Conservation (phyloP, 129 eudicot species). For the Helianthus tuberosus region DNA sequence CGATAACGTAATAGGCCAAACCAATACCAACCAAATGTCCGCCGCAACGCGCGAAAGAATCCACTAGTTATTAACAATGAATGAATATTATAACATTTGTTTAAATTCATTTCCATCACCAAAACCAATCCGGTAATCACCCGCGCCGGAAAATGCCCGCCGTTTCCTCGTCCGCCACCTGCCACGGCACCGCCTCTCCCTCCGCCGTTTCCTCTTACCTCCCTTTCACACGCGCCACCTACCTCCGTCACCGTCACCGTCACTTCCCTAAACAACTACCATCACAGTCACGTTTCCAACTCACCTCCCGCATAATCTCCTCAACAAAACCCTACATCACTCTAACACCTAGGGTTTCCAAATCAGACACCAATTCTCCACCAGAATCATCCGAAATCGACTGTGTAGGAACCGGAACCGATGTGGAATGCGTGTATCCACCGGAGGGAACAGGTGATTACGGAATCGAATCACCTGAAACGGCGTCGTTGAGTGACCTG, state of each 20-base stretch:
- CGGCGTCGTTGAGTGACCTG: conserved; percentile 28
- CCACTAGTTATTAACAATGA: too few relatives aligned
- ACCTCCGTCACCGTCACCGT: not conserved
- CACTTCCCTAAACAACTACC: conserved; percentile 3
- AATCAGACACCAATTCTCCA: conserved; percentile 29
- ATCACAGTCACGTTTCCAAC: not conserved
- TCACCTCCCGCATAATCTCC: not conserved
- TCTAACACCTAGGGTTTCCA: conserved; percentile 34
- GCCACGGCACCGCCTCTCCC: not conserved
- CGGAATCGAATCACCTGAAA: conserved; percentile 9
- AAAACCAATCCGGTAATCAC: not conserved
- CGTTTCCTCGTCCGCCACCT: not conserved
- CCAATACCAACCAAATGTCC: too few relatives aligned
- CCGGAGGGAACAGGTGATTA: conserved; percentile 28
- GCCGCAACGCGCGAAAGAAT: too few relatives aligned
- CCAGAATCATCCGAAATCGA: conserved; percentile 49
- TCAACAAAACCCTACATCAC: conserved; percentile 13
- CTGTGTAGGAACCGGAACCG: conserved; percentile 73
- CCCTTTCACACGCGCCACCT: not conserved
- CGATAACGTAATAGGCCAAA: too few relatives aligned
- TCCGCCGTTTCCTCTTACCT: not conserved
- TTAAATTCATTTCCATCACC: not conserved
- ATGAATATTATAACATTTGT: not conserved
- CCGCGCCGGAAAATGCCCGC: not conserved
- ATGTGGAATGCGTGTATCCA: conserved; percentile 61